These are phyloP conservation scores for Bacidia gigantensis DNA, from an alignment of 495 filamentous ascomycete genomes.

Conservation along the genomic window DNA sequence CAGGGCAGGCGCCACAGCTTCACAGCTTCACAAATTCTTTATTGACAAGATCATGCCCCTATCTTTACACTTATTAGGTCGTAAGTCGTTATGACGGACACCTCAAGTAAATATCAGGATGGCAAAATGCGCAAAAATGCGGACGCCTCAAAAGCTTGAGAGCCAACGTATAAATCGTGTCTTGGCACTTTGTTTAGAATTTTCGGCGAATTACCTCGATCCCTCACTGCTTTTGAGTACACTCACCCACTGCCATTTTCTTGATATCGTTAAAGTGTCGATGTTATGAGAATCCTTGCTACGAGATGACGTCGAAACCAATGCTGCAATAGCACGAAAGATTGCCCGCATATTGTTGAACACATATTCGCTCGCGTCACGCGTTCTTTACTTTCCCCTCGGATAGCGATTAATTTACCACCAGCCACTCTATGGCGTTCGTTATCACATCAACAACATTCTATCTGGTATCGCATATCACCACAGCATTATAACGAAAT, in stretches of 20 bases:
- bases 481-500: background rate
- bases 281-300: no score
- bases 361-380: constrained; percentile 10
- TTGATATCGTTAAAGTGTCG: no score
- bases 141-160: no score
- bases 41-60: no score
- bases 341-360: background rate
- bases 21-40: no score
- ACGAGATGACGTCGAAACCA: no score
- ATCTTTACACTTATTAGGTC: no score
- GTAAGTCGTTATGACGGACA: no score
- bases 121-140: no score
- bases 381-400: constrained; percentile 16
- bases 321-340: no score
- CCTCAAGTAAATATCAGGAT: no score
- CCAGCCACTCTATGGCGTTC: constrained; percentile 1
- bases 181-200: background rate
- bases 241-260: background rate
- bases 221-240: background rate
- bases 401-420: constrained; percentile 9
- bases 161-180: background rate
- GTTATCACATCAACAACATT: background rate
- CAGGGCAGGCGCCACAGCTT: no score
- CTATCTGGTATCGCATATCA: background rate
- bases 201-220: background rate